These are phyloP conservation scores for Mucuna pruriens DNA, from an alignment of 306 rosid species.

Conservation along the genomic window DNA sequence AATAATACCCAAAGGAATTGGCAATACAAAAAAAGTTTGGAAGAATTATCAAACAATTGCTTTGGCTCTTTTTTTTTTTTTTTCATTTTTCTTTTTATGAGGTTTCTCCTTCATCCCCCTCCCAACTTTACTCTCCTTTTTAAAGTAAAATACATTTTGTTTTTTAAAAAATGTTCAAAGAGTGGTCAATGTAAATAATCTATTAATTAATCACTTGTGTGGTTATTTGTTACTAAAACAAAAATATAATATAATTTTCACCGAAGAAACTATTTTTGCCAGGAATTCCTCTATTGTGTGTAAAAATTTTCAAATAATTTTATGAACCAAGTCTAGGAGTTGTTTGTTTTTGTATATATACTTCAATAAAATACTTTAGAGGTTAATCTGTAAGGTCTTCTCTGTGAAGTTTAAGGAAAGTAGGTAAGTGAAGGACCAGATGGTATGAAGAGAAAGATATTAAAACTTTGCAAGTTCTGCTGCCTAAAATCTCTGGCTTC, in stretches of 20 bases:
- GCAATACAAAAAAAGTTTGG: background rate
- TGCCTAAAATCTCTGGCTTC: conserved; percentile 13
- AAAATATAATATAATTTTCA: conserved; percentile 3
- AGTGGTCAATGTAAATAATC: background rate
- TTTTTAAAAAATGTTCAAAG: background rate
- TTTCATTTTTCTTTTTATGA: conserved; percentile 6
- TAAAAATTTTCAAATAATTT: background rate
- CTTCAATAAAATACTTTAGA: conserved; percentile 11
- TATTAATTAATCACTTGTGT: background rate
- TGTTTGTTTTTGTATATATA: background rate
- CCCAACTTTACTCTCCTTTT: background rate
- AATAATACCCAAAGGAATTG: background rate
- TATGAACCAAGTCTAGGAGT: background rate
- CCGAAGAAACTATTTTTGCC: background rate
- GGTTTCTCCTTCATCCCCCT: background rate
- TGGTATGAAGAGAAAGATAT: conserved; percentile 6
- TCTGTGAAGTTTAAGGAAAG: conserved; percentile 1
- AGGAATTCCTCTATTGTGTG: background rate
- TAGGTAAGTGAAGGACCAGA: background rate
- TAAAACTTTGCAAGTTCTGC: conserved; percentile 8
- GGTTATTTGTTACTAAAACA: background rate
- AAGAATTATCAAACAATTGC: background rate
- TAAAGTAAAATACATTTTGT: background rate
- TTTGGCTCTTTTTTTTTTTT: background rate
- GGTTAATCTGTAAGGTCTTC: conserved; percentile 11